A percentile compares a stretch with the other conserved stretches of the same genome.
phyloP scores from a whole-genome alignment of 495 filamentous ascomycete genomes.

The Tetracladium setigerum region DNA sequence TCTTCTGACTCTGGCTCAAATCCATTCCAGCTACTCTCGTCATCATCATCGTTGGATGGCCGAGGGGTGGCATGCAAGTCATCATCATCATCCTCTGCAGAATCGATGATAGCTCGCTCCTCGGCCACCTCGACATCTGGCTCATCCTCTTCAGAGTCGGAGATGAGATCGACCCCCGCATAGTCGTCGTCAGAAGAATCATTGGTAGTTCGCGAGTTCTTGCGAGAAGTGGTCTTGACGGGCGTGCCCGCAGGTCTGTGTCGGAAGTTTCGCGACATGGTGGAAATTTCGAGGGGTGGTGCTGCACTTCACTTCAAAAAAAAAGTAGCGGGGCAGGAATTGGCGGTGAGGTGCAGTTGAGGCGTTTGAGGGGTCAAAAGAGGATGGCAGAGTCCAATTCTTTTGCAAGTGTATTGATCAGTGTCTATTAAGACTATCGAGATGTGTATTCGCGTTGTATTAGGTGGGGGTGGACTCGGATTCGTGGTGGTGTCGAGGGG shows the following conservation, averaged over 20 bases:
- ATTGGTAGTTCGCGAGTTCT: constrained; percentile 31
- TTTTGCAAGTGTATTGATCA: neutral
- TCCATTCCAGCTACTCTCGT: constrained; percentile 45
- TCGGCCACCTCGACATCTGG: constrained; percentile 64
- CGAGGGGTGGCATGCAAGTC: constrained; percentile 26
- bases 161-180: constrained; percentile 68
- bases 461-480: neutral
- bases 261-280: constrained; percentile 46
- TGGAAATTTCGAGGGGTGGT: constrained; percentile 4
- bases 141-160: constrained; percentile 70
- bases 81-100: constrained; percentile 35
- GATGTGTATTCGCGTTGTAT: neutral
- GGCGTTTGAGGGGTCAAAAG: neutral
- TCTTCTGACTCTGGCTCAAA: constrained; percentile 40
- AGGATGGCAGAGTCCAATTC: neutral
- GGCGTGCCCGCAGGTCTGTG: constrained; percentile 38
- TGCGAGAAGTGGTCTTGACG: constrained; percentile 32
- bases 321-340: neutral
- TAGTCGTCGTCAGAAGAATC: constrained; percentile 58
- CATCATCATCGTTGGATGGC: constrained; percentile 28
- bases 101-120: constrained; percentile 62
- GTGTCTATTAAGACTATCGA: constrained; percentile 12
- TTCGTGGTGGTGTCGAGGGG: constrained; percentile 16
- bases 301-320: neutral
- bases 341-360: constrained; percentile 14